phyloP scores from a whole-genome alignment of 83 land plant species.

The Picea abies region DNA sequence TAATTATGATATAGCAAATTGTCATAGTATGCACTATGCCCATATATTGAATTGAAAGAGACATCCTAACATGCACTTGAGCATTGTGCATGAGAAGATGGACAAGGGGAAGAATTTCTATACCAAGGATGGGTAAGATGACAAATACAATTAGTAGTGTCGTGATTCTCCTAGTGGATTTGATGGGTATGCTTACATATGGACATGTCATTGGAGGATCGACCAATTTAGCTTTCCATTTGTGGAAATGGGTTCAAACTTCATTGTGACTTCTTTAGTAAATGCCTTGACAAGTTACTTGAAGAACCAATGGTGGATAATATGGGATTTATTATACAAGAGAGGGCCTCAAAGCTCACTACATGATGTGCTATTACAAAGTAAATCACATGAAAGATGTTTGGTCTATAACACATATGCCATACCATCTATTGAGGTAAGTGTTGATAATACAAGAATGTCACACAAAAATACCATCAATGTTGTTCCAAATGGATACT shows the following conservation, averaged over 20 bases:
- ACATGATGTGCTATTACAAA: neutral
- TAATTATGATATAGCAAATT: neutral
- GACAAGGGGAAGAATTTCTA: neutral
- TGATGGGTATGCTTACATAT: neutral
- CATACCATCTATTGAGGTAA: too few relatives aligned
- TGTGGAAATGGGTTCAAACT: neutral
- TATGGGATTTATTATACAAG: neutral
- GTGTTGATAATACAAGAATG: too few relatives aligned
- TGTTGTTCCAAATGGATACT: too few relatives aligned
- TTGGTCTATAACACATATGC: too few relatives aligned
- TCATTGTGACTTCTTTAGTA: neutral
- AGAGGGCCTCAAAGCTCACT: neutral
- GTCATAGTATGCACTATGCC: neutral
- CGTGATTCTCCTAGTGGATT: neutral
- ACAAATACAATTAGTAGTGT: neutral
- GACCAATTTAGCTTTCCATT: neutral
- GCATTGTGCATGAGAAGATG: neutral
- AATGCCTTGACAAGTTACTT: neutral
- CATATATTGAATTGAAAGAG: neutral
- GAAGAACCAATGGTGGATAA: neutral
- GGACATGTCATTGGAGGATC: neutral
- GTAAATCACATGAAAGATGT: neutral
- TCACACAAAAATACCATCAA: too few relatives aligned
- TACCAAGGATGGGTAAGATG: neutral
- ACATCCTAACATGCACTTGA: neutral